phyloP scores from a whole-genome alignment of 2,329 filamentous ascomycete species.

The Geosmithia flava region DNA sequence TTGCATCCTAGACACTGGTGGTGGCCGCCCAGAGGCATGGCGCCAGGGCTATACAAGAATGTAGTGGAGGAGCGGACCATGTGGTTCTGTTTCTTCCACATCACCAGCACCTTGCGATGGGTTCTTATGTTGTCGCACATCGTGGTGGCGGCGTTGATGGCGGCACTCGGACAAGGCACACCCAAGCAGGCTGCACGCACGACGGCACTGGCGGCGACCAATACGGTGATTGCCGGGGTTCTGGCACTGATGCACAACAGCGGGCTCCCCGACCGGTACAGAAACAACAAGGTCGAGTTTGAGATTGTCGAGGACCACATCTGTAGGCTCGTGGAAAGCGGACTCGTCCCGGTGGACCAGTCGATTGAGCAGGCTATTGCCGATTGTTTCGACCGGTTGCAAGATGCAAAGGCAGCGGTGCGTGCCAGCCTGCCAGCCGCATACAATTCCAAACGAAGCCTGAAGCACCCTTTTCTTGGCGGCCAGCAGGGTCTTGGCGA shows the following conservation, averaged over 20 bases:
- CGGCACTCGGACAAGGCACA: constrained; percentile 33
- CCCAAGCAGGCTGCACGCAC: constrained; percentile 24
- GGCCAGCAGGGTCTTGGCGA: background rate
- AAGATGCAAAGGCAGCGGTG: constrained; percentile 32
- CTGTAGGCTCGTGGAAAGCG: constrained; percentile 34
- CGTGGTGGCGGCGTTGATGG: constrained; percentile 33
- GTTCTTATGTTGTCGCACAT: constrained; percentile 34
- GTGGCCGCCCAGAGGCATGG: constrained; percentile 35
- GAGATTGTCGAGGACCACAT: constrained; percentile 32
- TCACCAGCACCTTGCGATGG: constrained; percentile 29
- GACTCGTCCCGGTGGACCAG: constrained; percentile 27
- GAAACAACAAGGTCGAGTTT: constrained; percentile 36
- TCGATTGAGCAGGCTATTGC: constrained; percentile 32
- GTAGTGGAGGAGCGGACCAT: constrained; percentile 30
- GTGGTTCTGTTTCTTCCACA: constrained; percentile 30
- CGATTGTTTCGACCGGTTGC: constrained; percentile 32
- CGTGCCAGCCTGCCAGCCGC: constrained; percentile 31
- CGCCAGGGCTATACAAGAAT: constrained; percentile 35
- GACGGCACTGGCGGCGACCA: constrained; percentile 35
- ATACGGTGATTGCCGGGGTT: constrained; percentile 36
- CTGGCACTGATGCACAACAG: constrained; percentile 41
- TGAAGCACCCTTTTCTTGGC: background rate
- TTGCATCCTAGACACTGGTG: constrained; percentile 26
- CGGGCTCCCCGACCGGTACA: constrained; percentile 37
- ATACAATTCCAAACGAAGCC: constrained; percentile 15